Conservation (phyloP, 202 grass and related monocot species). For the Hordeum pubiflorum region DNA sequence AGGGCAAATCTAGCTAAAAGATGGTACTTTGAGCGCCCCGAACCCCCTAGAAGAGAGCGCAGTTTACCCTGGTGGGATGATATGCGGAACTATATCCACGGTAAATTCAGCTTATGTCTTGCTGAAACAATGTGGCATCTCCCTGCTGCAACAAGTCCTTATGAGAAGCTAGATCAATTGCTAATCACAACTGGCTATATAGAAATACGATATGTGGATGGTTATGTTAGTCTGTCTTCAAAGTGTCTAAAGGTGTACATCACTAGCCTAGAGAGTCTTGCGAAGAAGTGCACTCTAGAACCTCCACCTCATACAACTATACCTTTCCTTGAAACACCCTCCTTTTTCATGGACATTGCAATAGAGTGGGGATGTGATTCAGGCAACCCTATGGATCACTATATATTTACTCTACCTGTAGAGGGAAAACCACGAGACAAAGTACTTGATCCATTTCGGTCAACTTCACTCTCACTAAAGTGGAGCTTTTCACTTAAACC, state of each 20-base stretch:
- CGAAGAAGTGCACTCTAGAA: slow-evolving; percentile 79
- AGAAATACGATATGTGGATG: slow-evolving; percentile 81
- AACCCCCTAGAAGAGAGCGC: slow-evolving; percentile 77
- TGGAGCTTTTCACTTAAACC: slow-evolving; percentile 95
- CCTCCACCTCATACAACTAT: slow-evolving; percentile 41
- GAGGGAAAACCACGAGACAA: slow-evolving; percentile 68
- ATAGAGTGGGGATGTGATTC: slow-evolving; percentile 98
- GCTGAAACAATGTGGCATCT: slow-evolving; percentile 66
- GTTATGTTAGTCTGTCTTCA: slow-evolving; percentile 63
- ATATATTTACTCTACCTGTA: slow-evolving; percentile 73
- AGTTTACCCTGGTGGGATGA: slow-evolving; percentile 99
- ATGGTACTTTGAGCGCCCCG: slow-evolving; percentile 42
- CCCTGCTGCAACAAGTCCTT: slow-evolving; percentile 70
- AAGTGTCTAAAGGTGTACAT: slow-evolving; percentile 61
- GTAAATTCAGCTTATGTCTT: slow-evolving; percentile 66
- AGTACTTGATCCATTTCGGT: slow-evolving; percentile 89
- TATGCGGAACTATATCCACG: slow-evolving; percentile 96
- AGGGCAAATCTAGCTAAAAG: slow-evolving; percentile 84
- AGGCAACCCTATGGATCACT: slow-evolving; percentile 83
- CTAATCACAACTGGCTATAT: slow-evolving; percentile 64
- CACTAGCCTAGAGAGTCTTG: slow-evolving; percentile 76
- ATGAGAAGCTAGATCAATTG: slow-evolving; percentile 74
- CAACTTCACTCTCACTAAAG: slow-evolving; percentile 88
- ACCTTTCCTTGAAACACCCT: slow-evolving; percentile 78
- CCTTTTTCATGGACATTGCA: slow-evolving; percentile 75